A percentile compares a stretch with the other conserved stretches of the same genome.
Evolutionary conservation across 2,329 filamentous ascomycete genomes (phyloP).

Genomic region (Emydomyces testavorans): DNA sequence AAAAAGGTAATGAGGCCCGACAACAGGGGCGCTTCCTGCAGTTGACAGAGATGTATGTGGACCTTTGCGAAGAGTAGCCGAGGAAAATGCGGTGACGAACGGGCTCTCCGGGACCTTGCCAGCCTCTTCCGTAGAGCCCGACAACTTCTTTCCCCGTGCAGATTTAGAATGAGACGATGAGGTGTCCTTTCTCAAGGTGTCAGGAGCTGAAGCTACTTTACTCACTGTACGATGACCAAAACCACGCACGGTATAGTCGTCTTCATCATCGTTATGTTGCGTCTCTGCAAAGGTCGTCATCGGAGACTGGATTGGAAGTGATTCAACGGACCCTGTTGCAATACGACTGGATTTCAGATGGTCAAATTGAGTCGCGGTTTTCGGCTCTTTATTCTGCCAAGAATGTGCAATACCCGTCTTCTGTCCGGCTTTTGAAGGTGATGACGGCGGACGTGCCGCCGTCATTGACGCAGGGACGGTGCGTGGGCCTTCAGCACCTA

Average conservation of each 20-base stretch:
- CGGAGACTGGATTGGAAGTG: conserved; percentile 31
- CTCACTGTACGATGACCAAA: conserved; percentile 22
- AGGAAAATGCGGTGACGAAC: conserved; percentile 7
- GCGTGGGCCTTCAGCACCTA: conserved; percentile 15
- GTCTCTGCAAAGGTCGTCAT: conserved; percentile 35
- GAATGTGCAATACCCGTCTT: conserved; percentile 17
- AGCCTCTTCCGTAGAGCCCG: conserved; percentile 1
- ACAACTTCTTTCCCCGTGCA: not conserved
- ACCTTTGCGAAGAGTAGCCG: conserved; percentile 8
- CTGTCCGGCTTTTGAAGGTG: conserved; percentile 24
- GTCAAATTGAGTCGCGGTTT: conserved; percentile 18
- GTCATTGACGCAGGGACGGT: not conserved
- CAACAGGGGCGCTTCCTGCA: conserved; percentile 37
- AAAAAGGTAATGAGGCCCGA: conserved; percentile 67
- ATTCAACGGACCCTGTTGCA: conserved; percentile 26
- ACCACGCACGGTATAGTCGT: conserved; percentile 24
- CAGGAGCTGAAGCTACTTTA: conserved; percentile 33
- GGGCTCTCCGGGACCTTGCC: conserved; percentile 6
- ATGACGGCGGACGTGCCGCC: conserved; percentile 19
- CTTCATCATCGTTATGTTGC: conserved; percentile 35
- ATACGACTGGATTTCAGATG: not conserved
- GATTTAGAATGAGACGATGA: conserved; percentile 41
- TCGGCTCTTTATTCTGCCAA: conserved; percentile 18
- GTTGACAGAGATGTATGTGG: conserved; percentile 4
- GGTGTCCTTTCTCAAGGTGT: conserved; percentile 52